Evolutionary conservation across 257 asterid species (phyloP).

Genomic region (Capsicum chinense): DNA sequence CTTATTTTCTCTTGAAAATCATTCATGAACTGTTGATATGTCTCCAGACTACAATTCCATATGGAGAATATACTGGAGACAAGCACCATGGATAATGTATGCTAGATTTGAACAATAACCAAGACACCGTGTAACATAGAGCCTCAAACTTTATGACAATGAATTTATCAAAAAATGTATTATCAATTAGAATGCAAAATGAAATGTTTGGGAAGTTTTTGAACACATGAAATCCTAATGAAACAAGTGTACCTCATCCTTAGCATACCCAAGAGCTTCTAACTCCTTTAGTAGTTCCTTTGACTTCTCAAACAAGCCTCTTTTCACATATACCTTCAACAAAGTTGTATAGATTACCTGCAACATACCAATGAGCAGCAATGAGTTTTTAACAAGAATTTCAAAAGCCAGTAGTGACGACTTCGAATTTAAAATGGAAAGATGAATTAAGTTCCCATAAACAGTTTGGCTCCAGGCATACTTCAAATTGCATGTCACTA

Average conservation of each 20-base stretch:
- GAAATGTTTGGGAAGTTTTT: conserved; percentile 8
- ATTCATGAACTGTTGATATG: background rate
- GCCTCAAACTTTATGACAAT: conserved; percentile 3
- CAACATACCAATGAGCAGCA: conserved; percentile 29
- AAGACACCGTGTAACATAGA: background rate
- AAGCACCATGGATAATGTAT: background rate
- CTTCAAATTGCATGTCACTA: too few relatives aligned
- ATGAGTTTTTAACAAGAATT: background rate
- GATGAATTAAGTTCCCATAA: conserved; percentile 8
- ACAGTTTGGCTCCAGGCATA: too few relatives aligned
- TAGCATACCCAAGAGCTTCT: conserved; percentile 78
- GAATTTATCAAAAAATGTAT: background rate
- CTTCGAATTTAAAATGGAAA: background rate
- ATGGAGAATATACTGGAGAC: background rate
- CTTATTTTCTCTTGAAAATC: background rate
- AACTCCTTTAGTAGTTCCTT: conserved; percentile 75
- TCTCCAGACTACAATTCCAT: background rate
- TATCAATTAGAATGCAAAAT: background rate
- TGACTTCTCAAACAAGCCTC: conserved; percentile 84
- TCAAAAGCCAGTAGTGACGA: background rate
- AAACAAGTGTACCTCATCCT: conserved; percentile 70
- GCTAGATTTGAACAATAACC: background rate
- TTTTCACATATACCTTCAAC: conserved; percentile 83
- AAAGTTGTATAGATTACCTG: conserved; percentile 88
- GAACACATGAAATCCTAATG: conserved; percentile 13